Conservation (phyloP, 306 rosid genomes). For the Trifolium pratense region DNA sequence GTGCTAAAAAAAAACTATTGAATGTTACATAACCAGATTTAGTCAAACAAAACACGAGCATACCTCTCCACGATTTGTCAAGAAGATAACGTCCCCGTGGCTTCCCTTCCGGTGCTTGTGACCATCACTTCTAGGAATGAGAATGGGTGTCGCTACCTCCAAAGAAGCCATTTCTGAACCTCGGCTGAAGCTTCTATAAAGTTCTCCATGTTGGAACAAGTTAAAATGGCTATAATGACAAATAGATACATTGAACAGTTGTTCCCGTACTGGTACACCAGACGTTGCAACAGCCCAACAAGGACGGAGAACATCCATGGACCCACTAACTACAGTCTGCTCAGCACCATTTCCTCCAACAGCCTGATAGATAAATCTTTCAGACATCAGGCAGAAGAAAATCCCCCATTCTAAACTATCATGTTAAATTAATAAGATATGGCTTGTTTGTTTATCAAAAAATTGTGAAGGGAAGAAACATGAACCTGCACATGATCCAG, state of each 20-base stretch:
- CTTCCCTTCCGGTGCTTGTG: constrained; percentile 96
- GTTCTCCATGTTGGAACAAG: constrained; percentile 91
- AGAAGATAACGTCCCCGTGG: constrained; percentile 93
- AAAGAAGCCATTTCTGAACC: constrained; percentile 69
- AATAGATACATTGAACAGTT: constrained; percentile 93
- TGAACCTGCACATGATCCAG: constrained; percentile 98
- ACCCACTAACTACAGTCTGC: constrained; percentile 93
- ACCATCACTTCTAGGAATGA: constrained; percentile 87
- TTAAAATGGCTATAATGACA: constrained; percentile 85
- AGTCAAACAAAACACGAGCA: constrained; percentile 41
- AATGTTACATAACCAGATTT: constrained; percentile 11
- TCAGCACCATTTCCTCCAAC: constrained; percentile 99
- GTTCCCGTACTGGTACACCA: constrained; percentile 93
- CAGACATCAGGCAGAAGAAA: constrained; percentile 38
- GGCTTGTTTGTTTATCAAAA: background rate
- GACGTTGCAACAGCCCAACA: constrained; percentile 99
- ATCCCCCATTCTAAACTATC: constrained; percentile 26
- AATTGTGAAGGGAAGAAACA: background rate
- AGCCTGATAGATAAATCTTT: constrained; percentile 62
- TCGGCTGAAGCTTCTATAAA: constrained; percentile 67
- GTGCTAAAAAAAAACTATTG: constrained; percentile 31
- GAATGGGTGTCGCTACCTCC: constrained; percentile 95
- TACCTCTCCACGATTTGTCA: constrained; percentile 99
- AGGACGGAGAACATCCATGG: constrained; percentile 96
- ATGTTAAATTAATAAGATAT: constrained; percentile 33